phyloP scores from a whole-genome alignment of 805 yeast species.

The Kodamaea restingae region DNA sequence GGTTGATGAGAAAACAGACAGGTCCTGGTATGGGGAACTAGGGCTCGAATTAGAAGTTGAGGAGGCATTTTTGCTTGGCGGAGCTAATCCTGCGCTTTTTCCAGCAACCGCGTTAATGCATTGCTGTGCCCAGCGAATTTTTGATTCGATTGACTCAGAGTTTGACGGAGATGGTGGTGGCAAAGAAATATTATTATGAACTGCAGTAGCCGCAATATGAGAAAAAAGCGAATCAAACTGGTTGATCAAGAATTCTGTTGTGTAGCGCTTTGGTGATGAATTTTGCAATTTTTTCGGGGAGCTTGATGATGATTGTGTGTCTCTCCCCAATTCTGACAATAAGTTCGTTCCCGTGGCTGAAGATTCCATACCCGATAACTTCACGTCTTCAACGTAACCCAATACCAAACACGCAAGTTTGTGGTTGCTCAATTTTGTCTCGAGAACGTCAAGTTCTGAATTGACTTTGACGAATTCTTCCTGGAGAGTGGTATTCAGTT shows the following conservation, averaged over 20 bases:
- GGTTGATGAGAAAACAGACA: slow-evolving; percentile 15
- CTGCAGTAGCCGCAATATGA: slow-evolving; percentile 45
- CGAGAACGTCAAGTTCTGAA: slow-evolving; percentile 28
- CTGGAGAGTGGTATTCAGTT: slow-evolving; percentile 30
- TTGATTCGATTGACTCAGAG: slow-evolving; percentile 19
- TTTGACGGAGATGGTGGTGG: slow-evolving; percentile 28
- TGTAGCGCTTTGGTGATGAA: slow-evolving; percentile 1
- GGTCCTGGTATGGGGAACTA: slow-evolving; percentile 2
- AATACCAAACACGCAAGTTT: slow-evolving; percentile 42
- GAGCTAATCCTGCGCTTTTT: not conserved
- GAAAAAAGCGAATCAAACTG: slow-evolving; percentile 44
- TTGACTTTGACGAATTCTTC: slow-evolving; percentile 22
- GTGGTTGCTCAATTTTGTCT: slow-evolving; percentile 33
- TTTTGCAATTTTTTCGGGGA: slow-evolving; percentile 10
- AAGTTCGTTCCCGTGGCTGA: not conserved
- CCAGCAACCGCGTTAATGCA: slow-evolving; percentile 36
- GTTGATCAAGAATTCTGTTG: slow-evolving; percentile 10
- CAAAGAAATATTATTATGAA: slow-evolving; percentile 37
- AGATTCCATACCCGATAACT: slow-evolving; percentile 15
- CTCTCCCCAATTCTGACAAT: not conserved
- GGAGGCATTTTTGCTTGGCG: not conserved
- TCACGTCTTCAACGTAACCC: slow-evolving; percentile 46
- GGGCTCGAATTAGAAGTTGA: not conserved
- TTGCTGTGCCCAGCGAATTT: slow-evolving; percentile 34
- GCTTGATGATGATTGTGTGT: slow-evolving; percentile 7